These are phyloP conservation scores for Corchorus olitorius DNA, from an alignment of 345 rosid genomes.

Conservation along the genomic window DNA sequence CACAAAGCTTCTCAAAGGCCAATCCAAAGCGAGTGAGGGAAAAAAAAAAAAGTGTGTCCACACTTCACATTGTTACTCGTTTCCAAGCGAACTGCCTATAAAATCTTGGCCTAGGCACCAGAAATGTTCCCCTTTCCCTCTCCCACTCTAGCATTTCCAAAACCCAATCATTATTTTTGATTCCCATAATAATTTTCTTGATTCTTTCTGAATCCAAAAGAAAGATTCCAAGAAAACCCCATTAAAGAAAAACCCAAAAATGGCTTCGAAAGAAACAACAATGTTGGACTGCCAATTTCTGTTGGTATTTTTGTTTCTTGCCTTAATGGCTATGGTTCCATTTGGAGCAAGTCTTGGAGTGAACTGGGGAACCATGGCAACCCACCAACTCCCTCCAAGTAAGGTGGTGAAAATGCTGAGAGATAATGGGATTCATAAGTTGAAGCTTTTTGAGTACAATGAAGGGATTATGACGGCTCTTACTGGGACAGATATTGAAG, in stretches of 20 bases:
- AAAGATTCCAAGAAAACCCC: conserved; percentile 7
- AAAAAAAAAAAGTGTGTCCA: not conserved
- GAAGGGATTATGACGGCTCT: conserved; percentile 16
- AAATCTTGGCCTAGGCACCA: not conserved
- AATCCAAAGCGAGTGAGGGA: not conserved
- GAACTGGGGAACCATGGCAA: conserved; percentile 25
- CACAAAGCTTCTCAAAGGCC: not conserved
- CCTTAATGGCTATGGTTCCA: not conserved
- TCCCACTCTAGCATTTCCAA: not conserved
- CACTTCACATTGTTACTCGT: not conserved
- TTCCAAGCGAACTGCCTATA: not conserved
- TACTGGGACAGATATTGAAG: conserved; percentile 16
- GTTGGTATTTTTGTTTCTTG: conserved; percentile 9
- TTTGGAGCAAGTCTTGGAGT: conserved; percentile 9
- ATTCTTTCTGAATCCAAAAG: conserved; percentile 12
- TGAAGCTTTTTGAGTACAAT: conserved; percentile 23
- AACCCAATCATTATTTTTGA: conserved; percentile 7
- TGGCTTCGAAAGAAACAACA: not conserved
- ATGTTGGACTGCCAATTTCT: not conserved
- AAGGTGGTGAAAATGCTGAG: conserved; percentile 23
- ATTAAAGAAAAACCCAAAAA: conserved; percentile 6
- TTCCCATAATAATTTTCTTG: not conserved
- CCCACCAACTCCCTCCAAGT: conserved; percentile 10
- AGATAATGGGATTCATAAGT: conserved; percentile 12
- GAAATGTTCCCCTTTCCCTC: not conserved